Conservation (phyloP, 78 protist species). For the Polysphondylium violaceum region DNA sequence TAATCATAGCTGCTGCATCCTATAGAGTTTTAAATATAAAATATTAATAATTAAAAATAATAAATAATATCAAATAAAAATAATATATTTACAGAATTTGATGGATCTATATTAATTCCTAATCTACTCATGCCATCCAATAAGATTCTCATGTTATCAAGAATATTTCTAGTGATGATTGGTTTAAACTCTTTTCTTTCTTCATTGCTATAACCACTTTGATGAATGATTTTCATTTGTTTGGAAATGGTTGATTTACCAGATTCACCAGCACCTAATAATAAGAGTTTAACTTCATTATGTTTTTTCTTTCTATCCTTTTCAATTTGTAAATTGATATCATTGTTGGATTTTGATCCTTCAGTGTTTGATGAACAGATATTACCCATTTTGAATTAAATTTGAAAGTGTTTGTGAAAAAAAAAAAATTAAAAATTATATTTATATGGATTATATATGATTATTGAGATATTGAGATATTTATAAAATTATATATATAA, state of each 20-base stretch:
- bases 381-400: conserved; percentile 40
- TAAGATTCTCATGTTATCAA: conserved; percentile 76
- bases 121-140: conserved; percentile 73
- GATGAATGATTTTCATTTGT: conserved; percentile 90
- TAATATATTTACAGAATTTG: conserved; percentile 27
- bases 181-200: conserved; percentile 73
- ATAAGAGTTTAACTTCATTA: conserved; percentile 80
- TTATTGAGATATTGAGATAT: background rate
- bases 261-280: conserved; percentile 86
- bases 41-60: conserved; percentile 1
- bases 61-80: too few species aligned
- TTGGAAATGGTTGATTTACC: conserved; percentile 91
- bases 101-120: conserved; percentile 69
- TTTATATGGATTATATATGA: background rate
- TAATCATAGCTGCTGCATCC: conserved; percentile 70
- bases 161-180: conserved; percentile 64
- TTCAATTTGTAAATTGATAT: conserved; percentile 65
- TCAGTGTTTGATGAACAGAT: conserved; percentile 61
- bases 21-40: conserved; percentile 3
- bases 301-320: conserved; percentile 76
- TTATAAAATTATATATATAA: background rate
- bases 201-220: conserved; percentile 83
- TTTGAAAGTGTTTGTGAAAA: background rate
- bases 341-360: conserved; percentile 51
- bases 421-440: background rate